Evolutionary conservation across 768 basidiomycete species (phyloP).

Genomic region (Sarcodon aspratus): DNA sequence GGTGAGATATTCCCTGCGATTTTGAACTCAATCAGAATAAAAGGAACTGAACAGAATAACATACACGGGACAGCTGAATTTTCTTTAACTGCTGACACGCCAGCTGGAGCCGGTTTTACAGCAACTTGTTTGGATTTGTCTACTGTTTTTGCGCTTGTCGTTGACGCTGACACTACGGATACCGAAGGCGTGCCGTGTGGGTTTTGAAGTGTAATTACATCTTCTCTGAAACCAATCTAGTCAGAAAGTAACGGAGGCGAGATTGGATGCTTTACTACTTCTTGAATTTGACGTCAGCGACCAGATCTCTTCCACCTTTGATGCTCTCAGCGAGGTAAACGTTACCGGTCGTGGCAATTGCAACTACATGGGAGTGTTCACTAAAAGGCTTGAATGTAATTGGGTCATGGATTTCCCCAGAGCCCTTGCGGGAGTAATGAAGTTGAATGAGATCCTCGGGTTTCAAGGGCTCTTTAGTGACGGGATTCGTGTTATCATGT

Average conservation of each 20-base stretch:
- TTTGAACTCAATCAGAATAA: neutral
- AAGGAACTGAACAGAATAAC: conserved; percentile 10
- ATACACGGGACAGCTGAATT: conserved; percentile 61
- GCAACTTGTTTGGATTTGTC: conserved; percentile 20
- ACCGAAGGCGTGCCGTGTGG: conserved; percentile 65
- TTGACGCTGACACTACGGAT: conserved; percentile 27
- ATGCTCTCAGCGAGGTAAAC: conserved; percentile 90
- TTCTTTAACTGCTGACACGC: conserved; percentile 28
- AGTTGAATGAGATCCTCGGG: conserved; percentile 71
- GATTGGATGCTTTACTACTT: conserved; percentile 35
- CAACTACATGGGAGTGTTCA: conserved; percentile 91
- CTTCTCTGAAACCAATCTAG: conserved; percentile 37
- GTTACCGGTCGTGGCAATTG: conserved; percentile 83
- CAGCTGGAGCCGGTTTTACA: conserved; percentile 17
- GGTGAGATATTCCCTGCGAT: conserved; percentile 79
- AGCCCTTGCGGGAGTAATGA: conserved; percentile 73
- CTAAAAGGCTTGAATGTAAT: conserved; percentile 97
- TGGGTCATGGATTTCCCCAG: conserved; percentile 88
- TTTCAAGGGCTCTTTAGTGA: conserved; percentile 59
- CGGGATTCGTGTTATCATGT: conserved; percentile 71
- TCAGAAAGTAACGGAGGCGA: conserved; percentile 2
- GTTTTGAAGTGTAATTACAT: conserved; percentile 92
- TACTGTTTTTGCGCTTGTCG: conserved; percentile 12
- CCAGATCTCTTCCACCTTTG: conserved; percentile 76
- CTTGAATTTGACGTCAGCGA: conserved; percentile 76